These are phyloP conservation scores for Pseudocohnilembus persalinus DNA, from an alignment of 169 alveolate species.

Conservation along the genomic window DNA sequence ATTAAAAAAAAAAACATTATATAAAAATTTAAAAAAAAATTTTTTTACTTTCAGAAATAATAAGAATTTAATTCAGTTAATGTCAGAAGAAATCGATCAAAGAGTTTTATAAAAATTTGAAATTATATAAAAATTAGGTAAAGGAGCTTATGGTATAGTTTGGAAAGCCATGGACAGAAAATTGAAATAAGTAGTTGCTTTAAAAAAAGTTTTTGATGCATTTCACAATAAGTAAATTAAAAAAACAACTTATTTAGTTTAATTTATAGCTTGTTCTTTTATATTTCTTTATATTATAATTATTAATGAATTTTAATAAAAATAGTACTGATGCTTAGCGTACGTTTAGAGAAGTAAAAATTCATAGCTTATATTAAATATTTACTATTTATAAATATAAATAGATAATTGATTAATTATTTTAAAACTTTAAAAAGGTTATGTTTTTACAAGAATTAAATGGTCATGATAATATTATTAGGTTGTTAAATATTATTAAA, in stretches of 20 bases:
- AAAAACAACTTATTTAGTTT: constrained; percentile 15
- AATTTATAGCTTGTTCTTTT: neutral
- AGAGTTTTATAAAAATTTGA: constrained; percentile 52
- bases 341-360: constrained; percentile 62
- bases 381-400: too few species aligned
- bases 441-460: constrained; percentile 47
- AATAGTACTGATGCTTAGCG: constrained; percentile 63
- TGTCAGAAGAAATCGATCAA: constrained; percentile 63
- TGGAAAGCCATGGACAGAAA: constrained; percentile 66
- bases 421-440: neutral
- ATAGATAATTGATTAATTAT: neutral
- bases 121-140: constrained; percentile 57
- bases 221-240: constrained; percentile 37
- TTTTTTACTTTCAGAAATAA: too few species aligned
- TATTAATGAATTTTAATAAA: too few species aligned
- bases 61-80: too few species aligned
- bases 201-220: constrained; percentile 59
- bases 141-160: constrained; percentile 74
- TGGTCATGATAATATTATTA: constrained; percentile 54
- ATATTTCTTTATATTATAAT: constrained; percentile 16
- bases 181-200: constrained; percentile 53
- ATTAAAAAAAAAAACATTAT: too few species aligned
- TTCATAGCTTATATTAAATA: neutral
- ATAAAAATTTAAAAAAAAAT: too few species aligned
- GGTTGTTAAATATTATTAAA: constrained; percentile 40